Conservation (phyloP, 108 stramenopile species). For the Pseudonitzschia pungens region DNA sequence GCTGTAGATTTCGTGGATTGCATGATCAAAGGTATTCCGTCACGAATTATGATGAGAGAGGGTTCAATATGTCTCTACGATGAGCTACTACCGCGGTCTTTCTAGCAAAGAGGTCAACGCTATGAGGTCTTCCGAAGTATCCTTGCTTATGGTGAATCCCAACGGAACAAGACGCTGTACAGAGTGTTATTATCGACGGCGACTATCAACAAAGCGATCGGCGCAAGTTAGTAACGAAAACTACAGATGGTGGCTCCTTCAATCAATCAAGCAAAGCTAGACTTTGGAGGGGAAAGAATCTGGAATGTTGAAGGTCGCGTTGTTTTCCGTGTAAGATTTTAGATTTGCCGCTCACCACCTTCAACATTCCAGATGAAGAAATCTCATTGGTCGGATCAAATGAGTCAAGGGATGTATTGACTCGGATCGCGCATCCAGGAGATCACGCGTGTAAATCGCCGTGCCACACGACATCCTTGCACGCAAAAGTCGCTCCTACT, state of each 20-base stretch:
- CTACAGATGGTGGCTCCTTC: not conserved
- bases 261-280: not conserved
- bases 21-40: not conserved
- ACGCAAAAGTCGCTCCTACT: too few species aligned
- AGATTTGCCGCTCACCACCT: not conserved
- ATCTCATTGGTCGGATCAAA: not conserved
- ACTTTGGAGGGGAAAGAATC: not conserved
- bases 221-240: not conserved
- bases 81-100: not conserved
- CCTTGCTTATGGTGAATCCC: too few species aligned
- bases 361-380: slow-evolving; percentile 6
- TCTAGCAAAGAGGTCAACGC: too few species aligned
- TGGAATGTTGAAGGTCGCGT: not conserved
- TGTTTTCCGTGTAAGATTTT: not conserved
- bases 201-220: too few species aligned
- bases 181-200: too few species aligned
- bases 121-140: too few species aligned
- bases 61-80: not conserved
- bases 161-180: too few species aligned
- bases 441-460: not conserved
- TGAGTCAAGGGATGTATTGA: not conserved
- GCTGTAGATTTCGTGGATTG: not conserved
- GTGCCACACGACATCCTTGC: not conserved
- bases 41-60: too few species aligned
- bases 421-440: not conserved